Evolutionary conservation across 2,329 filamentous ascomycete species (phyloP).

Genomic region (Thelonectria discophora): DNA sequence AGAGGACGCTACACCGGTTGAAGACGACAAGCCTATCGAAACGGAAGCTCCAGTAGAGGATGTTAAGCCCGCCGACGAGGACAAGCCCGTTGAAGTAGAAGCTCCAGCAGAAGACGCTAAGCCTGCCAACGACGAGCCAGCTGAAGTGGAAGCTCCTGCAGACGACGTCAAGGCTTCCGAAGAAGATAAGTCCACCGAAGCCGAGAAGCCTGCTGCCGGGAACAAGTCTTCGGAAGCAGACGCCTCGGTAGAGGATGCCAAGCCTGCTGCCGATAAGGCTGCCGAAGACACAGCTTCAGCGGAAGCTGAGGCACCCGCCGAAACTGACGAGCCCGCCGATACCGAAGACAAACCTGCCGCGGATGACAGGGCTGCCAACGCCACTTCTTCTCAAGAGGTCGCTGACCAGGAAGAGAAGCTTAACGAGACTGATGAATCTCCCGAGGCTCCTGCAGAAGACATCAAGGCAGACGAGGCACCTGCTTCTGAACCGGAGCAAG

Average conservation of each 20-base stretch:
- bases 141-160: neutral
- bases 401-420: neutral
- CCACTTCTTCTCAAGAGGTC: neutral
- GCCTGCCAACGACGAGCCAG: neutral
- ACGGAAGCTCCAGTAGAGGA: conserved; percentile 2
- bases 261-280: neutral
- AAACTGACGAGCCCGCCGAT: neutral
- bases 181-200: neutral
- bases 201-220: conserved; percentile 4
- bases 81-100: conserved; percentile 5
- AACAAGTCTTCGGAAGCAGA: conserved; percentile 8
- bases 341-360: conserved; percentile 16
- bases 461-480: neutral
- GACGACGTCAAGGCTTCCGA: neutral
- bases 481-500: neutral
- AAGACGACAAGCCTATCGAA: neutral
- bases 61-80: conserved; percentile 2
- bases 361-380: neutral
- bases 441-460: conserved; percentile 2
- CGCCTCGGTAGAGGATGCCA: neutral
- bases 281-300: neutral
- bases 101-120: neutral
- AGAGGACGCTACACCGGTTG: neutral
- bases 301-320: conserved; percentile 8
- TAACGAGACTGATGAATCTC: neutral